Base-by-base conservation (phyloP, 805 yeast genomes). In the Candida nanaspora region DNA sequence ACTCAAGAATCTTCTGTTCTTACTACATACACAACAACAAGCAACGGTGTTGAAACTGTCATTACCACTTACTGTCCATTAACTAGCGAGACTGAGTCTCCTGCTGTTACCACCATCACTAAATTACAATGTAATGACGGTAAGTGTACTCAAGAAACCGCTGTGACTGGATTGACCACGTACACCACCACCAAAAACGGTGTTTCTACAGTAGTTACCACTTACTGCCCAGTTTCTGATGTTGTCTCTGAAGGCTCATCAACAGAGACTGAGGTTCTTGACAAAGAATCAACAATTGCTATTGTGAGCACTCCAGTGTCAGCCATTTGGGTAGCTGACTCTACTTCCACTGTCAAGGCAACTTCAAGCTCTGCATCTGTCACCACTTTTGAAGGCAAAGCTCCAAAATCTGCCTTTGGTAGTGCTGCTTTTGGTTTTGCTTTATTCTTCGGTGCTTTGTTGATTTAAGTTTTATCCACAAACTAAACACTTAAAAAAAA, bases 191-290 rank as follows among this genome's bases (percentile, higher is more conserved):
- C 65, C 31, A 56, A 58, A 23, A 47, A 57, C 40, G 72, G 65
- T 23, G 52, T 52, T 16, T 57, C 46, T 37, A 63, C 69, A 26
- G 56, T 61, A 33, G 56, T 56, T 55, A 63, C 72, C 40, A 65
- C 72, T 28, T 63, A 55, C 54, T 63, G 66, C 46, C 66, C 69
- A 46, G 28, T 40, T 18, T 21, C 39, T 6, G 65, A 70, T 20
- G 57, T 62, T 30, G 55, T 58, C 56, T 64, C 74, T 43, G 66
- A 73, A 21, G 62, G 56, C 56, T 61, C 67, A 47, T 66, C 49
- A 35, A 37, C 40, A 4, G 10, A 26, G 15, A 25, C 25, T 5
- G 20, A 13, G 14, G 18, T 19, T n/a, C 6, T 25, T 21, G 32
- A 14, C 3, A 13, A 19, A 4, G 38, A n/a, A 13, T 18, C 23